These are phyloP conservation scores for Aegle marmelos DNA, from an alignment of 345 rosid genomes.

Conservation along the genomic window DNA sequence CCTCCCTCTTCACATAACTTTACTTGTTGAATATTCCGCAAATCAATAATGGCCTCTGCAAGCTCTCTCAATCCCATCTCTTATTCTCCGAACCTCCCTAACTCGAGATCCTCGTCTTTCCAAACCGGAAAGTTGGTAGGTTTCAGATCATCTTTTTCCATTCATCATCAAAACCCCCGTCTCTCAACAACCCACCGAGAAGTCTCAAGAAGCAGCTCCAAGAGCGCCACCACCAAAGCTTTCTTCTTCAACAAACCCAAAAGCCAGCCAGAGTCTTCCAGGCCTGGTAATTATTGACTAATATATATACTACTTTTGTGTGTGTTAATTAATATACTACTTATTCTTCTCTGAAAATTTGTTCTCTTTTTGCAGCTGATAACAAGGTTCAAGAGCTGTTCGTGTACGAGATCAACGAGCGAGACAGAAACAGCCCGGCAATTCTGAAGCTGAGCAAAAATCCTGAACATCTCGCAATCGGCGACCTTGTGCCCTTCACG, in stretches of 20 bases:
- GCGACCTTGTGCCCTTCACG: constrained; percentile 52
- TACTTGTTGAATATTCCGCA: no score
- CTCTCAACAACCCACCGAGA: not conserved
- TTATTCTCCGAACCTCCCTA: constrained; percentile 9
- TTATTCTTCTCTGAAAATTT: not conserved
- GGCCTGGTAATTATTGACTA: not conserved
- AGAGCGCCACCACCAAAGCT: constrained; percentile 18
- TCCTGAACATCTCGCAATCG: constrained; percentile 32
- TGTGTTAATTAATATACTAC: no score
- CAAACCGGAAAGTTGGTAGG: constrained; percentile 1
- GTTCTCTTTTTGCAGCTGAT: constrained; percentile 1
- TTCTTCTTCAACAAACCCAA: constrained; percentile 25
- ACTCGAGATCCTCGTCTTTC: not conserved
- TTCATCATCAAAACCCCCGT: constrained; percentile 4
- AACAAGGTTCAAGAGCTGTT: constrained; percentile 37
- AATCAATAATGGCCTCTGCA: constrained; percentile 21
- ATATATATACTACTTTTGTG: no score
- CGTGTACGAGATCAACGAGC: constrained; percentile 56
- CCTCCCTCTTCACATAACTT: no score
- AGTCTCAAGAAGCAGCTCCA: constrained; percentile 6
- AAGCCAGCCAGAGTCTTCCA: constrained; percentile 8
- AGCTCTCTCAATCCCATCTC: constrained; percentile 4
- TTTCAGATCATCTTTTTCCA: constrained; percentile 8
- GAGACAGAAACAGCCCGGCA: constrained; percentile 54
- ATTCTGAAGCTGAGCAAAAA: constrained; percentile 40